These are phyloP conservation scores for Penicillium glabrum DNA, from an alignment of 2,329 filamentous ascomycete genomes.

Conservation along the genomic window DNA sequence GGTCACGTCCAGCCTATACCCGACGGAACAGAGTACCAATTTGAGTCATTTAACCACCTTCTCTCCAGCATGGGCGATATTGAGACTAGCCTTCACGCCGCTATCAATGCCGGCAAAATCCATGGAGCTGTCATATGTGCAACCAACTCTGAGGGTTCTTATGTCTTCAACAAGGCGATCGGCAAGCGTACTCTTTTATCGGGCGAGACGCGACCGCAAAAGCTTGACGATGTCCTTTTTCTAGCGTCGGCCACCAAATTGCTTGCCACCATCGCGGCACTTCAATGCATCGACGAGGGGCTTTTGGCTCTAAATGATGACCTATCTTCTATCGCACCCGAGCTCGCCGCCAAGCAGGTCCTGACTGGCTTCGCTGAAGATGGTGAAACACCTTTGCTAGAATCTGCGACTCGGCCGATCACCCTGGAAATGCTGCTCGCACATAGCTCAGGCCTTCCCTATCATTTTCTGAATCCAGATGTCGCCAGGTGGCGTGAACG, in stretches of 20 bases:
- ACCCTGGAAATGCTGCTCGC: slow-evolving; percentile 54
- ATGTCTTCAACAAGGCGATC: slow-evolving; percentile 42
- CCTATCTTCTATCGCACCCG: slow-evolving; percentile 47
- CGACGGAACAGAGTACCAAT: too few species aligned
- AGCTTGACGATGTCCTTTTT: slow-evolving; percentile 25
- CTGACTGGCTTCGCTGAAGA: slow-evolving; percentile 49
- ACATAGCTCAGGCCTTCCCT: slow-evolving; percentile 52
- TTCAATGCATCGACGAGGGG: slow-evolving; percentile 58
- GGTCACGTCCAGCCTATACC: too few species aligned
- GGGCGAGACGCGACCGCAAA: slow-evolving; percentile 39
- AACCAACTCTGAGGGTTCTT: slow-evolving; percentile 39
- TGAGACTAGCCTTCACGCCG: slow-evolving; percentile 40
- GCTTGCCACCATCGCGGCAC: slow-evolving; percentile 51
- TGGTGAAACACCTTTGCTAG: slow-evolving; percentile 39
- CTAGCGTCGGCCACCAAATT: slow-evolving; percentile 43
- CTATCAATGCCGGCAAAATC: slow-evolving; percentile 47
- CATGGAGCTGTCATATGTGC: slow-evolving; percentile 47
- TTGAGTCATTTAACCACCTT: too few species aligned
- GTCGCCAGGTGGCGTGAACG: slow-evolving; percentile 39
- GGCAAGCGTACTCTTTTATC: slow-evolving; percentile 45
- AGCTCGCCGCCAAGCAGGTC: slow-evolving; percentile 50
- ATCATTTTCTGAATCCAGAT: slow-evolving; percentile 44
- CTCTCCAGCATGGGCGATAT: slow-evolving; percentile 20
- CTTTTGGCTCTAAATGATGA: slow-evolving; percentile 50
- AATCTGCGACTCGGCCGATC: slow-evolving; percentile 38